Evolutionary conservation across 2,329 filamentous ascomycete species (phyloP), one percentile per base, ranked within the genome.

Genomic region (Exophiala oligosperma): DNA sequence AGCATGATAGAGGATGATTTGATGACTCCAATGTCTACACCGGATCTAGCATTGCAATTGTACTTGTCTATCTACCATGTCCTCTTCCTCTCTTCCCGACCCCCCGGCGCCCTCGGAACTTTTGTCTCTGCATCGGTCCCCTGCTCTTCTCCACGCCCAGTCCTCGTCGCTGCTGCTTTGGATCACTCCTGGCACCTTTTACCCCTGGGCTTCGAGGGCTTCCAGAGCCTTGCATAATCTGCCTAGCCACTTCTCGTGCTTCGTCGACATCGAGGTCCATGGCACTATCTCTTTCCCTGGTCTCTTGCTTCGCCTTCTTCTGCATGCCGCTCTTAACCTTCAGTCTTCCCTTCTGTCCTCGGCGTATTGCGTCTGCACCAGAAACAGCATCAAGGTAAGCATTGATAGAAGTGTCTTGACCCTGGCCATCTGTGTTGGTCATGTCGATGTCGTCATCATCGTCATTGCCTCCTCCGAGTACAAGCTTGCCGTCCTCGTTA

Each of bases 381-480:
- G 80, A 81, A 57, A 87, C 81, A 9, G 84, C 84, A 46, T 80
- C 79, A 44, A 86, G 78, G 67, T 86, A 86, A 26, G 84, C 84
- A 66, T 86, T 85, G 69, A 86, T 80, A 7, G 66, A 66, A 21
- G 64, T 61, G 37, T 59, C 54, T 23, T 64, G 64, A 1, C 54
- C 59, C 3, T 38, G 50, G 14, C 48, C 67, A 54, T 56, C 68
- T 38, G 78, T 78, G 28, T 81, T 80, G 28, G 81, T 79, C 69
- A 75, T 73, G 17, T 71, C 70, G n/a, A 70, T 69, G 44, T 77
- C 75, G 8, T 47, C 65, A n/a, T 68, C 69, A n/a, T 43, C 65
- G 14, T 68, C 69, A 32, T 69, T 64, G 6, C 70, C 65, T 37
- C 71, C 65, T 24, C 71, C 74, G n/a, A 79, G 70, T 40, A 79